These are phyloP conservation scores for Aspergillus asperescens DNA, from an alignment of 495 filamentous ascomycete genomes.

Conservation along the genomic window DNA sequence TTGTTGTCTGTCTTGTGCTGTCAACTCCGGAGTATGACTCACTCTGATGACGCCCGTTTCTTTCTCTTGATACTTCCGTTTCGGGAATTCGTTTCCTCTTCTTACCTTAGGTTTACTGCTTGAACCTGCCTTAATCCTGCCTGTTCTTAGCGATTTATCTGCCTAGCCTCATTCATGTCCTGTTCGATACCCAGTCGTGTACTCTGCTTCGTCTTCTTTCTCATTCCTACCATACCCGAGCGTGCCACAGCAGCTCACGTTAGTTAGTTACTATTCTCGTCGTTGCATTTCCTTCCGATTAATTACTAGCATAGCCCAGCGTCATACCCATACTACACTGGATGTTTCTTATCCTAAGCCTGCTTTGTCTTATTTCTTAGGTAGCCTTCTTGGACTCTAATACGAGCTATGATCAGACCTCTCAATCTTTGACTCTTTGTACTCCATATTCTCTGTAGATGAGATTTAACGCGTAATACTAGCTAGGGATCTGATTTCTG, in stretches of 20 bases:
- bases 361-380: neutral
- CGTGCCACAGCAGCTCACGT: slow-evolving; percentile 14
- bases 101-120: slow-evolving; percentile 1
- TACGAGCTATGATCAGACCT: too few relatives aligned
- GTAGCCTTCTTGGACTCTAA: neutral
- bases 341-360: too few relatives aligned
- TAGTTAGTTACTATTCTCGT: neutral
- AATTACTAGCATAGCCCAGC: slow-evolving; percentile 6
- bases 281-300: neutral
- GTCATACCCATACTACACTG: slow-evolving; percentile 4
- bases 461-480: too few relatives aligned
- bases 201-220: slow-evolving; percentile 10
- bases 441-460: too few relatives aligned
- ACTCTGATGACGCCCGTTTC: neutral
- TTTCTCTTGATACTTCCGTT: slow-evolving; percentile 11
- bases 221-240: slow-evolving; percentile 19
- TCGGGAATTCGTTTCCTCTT: slow-evolving; percentile 7
- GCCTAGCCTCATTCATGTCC: neutral
- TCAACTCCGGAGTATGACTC: slow-evolving; percentile 2
- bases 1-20: neutral
- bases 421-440: too few relatives aligned
- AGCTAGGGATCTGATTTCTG: too few relatives aligned
- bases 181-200: slow-evolving; percentile 27
- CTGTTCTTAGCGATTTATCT: slow-evolving; percentile 3
- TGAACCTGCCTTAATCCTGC: neutral